Evolutionary conservation across 78 protist species (phyloP), one percentile per base, ranked within the genome.

Genomic region (Protostelium mycophagum): DNA sequence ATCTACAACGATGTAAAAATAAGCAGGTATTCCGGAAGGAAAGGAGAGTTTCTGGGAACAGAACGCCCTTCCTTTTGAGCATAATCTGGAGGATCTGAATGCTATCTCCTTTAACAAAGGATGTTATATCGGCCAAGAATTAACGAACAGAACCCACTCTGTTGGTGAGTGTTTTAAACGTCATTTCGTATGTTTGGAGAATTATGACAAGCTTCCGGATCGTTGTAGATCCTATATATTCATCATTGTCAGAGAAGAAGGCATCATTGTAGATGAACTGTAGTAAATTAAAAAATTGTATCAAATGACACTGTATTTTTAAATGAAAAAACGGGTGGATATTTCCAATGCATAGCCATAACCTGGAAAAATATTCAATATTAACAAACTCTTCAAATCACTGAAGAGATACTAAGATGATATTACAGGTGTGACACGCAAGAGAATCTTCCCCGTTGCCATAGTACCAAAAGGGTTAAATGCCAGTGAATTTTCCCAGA

Each of bases 51-150:
- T 84, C 35, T 25, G 34, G 36, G 85, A 63, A n/a, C 85, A 89
- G 34, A 31, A 28, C 5, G 63, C 88, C 0, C 88, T 93, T 86
- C 97, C 97, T 39, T 84, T 94, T 37, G 97, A 96, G 39, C 83
- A 87, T 37, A 95, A 95, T 63, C 88, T 96, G 28, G 96, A 96
- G 39, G 35, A 90, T 1, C 90, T 94, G 84, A 38, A 83, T 88
- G 97, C 93, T 63, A 91, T 96, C 28, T 85, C 89, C 35, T 96
- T 94, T 37, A 84, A 85, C 39, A 96, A 96, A 83, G 97, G 97
- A n/a, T 96, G 97, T 87, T 96, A 96, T 91, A 63, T 96, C 34
- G 97, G 97, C 28, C 97, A 96, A 38, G 97, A 96, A 36, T 90
- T 94, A 10, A 94, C 94, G 1, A 89, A 93, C 0, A 87, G 97